Evolutionary conservation across 2,329 filamentous ascomycete species (phyloP), one percentile per base, ranked within the genome.

Genomic region (Akanthomyces uredinophilus): DNA sequence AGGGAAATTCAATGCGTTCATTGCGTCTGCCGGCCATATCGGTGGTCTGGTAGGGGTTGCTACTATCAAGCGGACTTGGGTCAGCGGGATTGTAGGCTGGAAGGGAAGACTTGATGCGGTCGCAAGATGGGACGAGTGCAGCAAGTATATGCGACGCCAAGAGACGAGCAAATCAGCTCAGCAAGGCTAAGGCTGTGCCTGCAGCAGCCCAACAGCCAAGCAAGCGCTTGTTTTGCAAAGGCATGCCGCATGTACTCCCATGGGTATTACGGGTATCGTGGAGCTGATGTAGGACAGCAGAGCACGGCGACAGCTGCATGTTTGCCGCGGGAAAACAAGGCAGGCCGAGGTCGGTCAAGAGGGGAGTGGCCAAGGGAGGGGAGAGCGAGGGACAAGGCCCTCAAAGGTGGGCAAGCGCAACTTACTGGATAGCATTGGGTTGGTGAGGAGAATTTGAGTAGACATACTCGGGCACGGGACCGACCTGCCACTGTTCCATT

Each of bases 401-500:
- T 46, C 16, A 16, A 13, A n/a, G 24, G 18, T 16, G 24, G 29
- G 55, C 66, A 72, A 63, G 71, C 74, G 71, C 72, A 78, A 84
- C 83, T 84, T 78, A 85, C 82, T 84, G 81, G 73, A 84, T 81
- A 67, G 83, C 81, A 75, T 79, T 81, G 68, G 79, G 76, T 70
- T 81, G 80, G 70, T 82, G 81, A 69, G 80, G 76, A 74, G 77
- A 77, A 74, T 79, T 81, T 72, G 79, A 75, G 76, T 82, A 83
- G 69, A 84, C 78, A 77, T 83, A 83, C 74, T 83, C 81, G 76
- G 82, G 82, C 75, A 85, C 78, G 68, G 82, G 81, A 76, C 82
- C 81, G 73, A 85, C 80, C 74, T 84, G 81, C 82, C 82, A 85
- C 75, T 84, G 81, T 77, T 85, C 80, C 82, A 85, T 85, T 75